These are phyloP conservation scores for Elsinoe necatrix DNA, from an alignment of 2,329 filamentous ascomycete genomes.

Conservation along the genomic window DNA sequence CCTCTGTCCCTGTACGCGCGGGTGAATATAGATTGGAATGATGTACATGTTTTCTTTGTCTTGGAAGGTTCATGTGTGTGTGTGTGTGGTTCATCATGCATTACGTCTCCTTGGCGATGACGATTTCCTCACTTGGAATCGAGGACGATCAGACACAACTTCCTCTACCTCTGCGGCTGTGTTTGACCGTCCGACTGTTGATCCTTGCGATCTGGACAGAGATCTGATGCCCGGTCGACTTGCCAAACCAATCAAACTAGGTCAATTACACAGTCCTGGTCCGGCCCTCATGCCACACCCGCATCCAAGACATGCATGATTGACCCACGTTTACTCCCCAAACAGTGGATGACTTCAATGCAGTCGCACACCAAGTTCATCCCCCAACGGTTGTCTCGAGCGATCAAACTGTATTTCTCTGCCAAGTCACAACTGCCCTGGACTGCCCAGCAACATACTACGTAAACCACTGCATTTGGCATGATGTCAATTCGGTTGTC, in stretches of 20 bases:
- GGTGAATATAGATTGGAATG: not conserved
- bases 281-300: not conserved
- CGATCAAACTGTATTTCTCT: not conserved
- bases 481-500: constrained; percentile 8
- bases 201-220: constrained; percentile 2
- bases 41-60: not conserved
- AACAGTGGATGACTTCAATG: not conserved
- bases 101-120: constrained; percentile 7
- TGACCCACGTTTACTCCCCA: not conserved
- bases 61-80: not conserved
- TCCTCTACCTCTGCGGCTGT: not conserved
- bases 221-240: not conserved
- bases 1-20: too few relatives aligned
- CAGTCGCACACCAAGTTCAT: not conserved
- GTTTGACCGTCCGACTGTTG: not conserved
- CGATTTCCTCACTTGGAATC: not conserved
- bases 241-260: not conserved
- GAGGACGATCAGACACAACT: constrained; percentile 2
- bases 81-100: not conserved
- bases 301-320: constrained; percentile 4
- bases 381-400: constrained; percentile 1
- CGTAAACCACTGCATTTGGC: constrained; percentile 4
- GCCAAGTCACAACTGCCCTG: constrained; percentile 9
- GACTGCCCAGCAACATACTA: constrained; percentile 3
- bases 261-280: constrained; percentile 3